Base-by-base conservation (phyloP, 306 rosid species). In the Cyclanthera cordifolia region DNA sequence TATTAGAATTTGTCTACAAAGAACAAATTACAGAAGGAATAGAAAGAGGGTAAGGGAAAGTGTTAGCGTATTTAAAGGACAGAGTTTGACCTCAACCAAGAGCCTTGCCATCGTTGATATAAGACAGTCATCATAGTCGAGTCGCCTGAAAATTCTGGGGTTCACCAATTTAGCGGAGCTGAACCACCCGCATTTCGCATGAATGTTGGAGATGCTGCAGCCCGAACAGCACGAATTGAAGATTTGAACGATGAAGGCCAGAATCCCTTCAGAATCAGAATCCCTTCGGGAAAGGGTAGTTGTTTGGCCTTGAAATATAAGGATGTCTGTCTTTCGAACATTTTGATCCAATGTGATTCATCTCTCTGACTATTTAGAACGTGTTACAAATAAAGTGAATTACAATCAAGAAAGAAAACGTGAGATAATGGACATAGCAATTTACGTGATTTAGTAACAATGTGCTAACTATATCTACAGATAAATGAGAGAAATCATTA, bases 211-310 rank as follows among this genome's bases (percentile, higher is more conserved):
- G 19, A 88, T 82, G 59, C 81, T 64, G 67, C 91, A 85, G 64
- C 82, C 86, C 3, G 77, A 79, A 10, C 45, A 71, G 9, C 91
- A 75, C 19, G 20, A 27, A 56, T 88, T 88, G 2, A 75, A 57
- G 3, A 88, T 88, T 63, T 88, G 64, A 61, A 88, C 95, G 1
- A 54, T 23, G 75, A 27, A 85, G 0, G 66, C 10, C 0, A 88
- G 95, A 60, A 85, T 88, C 52, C 95, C 95, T 6, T 23, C 76
- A n/a, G n/a, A n/a, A n/a, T n/a, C n/a, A n/a, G n/a, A n/a, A n/a
- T n/a, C n/a, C n/a, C n/a, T n/a, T n/a, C n/a, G n/a, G 0, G 89
- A 84, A 43, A 84, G 85, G 32, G 87, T 81, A 6, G 67, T 24
- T 51, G 78, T 70, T 67, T 73, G 60, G 4, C 80, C 91, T 82